phyloP scores from a whole-genome alignment of 1,284 basidiomycete species.

The Singerocomus inundabilis region DNA sequence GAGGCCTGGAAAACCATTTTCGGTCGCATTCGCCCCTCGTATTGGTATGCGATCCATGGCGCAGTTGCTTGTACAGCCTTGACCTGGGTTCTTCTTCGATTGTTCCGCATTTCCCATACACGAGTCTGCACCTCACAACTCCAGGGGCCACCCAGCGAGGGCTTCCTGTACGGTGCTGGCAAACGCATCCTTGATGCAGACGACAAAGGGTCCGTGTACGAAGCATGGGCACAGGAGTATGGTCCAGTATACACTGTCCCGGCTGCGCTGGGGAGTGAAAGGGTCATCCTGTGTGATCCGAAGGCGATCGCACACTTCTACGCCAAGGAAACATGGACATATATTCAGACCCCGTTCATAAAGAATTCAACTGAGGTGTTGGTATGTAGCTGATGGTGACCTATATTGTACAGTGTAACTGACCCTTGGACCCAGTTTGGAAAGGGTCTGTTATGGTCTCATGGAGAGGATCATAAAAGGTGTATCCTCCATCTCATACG shows the following conservation, averaged over 20 bases:
- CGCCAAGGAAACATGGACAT: conserved; percentile 47
- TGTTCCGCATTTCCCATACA: no score
- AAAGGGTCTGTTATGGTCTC: conserved; percentile 12
- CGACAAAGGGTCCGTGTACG: conserved; percentile 16
- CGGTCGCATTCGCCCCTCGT: background rate
- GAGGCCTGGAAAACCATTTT: background rate
- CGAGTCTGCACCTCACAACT: background rate
- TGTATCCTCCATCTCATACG: background rate
- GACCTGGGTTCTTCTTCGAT: no score
- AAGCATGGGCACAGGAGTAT: conserved; percentile 19
- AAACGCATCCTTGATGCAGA: background rate
- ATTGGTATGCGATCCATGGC: background rate
- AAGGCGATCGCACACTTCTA: conserved; percentile 56
- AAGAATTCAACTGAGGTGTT: conserved; percentile 43
- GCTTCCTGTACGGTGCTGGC: conserved; percentile 19
- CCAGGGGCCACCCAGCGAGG: conserved; percentile 18
- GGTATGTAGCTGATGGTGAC: conserved; percentile 15
- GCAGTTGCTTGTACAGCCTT: no score
- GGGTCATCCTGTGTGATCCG: conserved; percentile 50
- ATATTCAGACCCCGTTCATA: conserved; percentile 39
- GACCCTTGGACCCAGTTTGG: background rate
- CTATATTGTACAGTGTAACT: background rate
- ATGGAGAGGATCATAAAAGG: conserved; percentile 19
- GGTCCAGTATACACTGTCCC: conserved; percentile 47
- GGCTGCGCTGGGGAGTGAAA: conserved; percentile 38